phyloP scores from a whole-genome alignment of 1,284 basidiomycete species.

The Singerocomus inundabilis region DNA sequence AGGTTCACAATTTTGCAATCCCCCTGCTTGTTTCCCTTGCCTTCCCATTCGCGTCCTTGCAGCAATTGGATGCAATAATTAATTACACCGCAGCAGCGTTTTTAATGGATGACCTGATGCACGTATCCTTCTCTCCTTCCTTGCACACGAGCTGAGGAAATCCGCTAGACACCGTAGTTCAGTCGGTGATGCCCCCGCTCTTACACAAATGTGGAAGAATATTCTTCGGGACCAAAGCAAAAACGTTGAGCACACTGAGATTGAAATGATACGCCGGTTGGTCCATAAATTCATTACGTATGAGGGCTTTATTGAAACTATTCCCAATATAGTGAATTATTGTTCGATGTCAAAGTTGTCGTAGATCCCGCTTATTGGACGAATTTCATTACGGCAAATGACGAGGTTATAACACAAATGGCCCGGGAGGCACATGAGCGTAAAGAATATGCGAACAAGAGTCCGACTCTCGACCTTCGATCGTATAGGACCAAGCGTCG shows the following conservation, averaged over 20 bases:
- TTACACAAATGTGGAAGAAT: not conserved
- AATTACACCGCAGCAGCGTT: constrained; percentile 11
- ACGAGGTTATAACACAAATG: not conserved
- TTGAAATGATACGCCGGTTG: not conserved
- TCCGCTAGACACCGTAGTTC: not conserved
- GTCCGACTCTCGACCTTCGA: not conserved
- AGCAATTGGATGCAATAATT: constrained; percentile 19
- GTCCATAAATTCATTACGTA: not conserved
- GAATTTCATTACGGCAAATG: not conserved
- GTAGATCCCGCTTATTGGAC: not conserved
- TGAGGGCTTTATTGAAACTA: not conserved
- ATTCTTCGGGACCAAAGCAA: not conserved
- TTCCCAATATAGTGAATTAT: not conserved
- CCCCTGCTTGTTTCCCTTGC: constrained; percentile 9
- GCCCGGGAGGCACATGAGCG: not conserved
- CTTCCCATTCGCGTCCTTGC: constrained; percentile 16
- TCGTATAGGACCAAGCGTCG: not conserved
- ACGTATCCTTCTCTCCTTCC: constrained; percentile 12
- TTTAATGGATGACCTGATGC: not conserved
- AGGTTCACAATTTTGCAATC: constrained; percentile 6
- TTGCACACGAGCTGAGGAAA: not conserved
- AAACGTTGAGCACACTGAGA: not conserved
- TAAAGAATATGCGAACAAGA: not conserved
- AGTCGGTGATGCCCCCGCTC: not conserved
- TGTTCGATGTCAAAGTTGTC: not conserved